Percentiles rank a stretch among this genome's conserved stretches.
Conservation (phyloP, 2,329 filamentous ascomycete genomes). For the Aureobasidium zeae region DNA sequence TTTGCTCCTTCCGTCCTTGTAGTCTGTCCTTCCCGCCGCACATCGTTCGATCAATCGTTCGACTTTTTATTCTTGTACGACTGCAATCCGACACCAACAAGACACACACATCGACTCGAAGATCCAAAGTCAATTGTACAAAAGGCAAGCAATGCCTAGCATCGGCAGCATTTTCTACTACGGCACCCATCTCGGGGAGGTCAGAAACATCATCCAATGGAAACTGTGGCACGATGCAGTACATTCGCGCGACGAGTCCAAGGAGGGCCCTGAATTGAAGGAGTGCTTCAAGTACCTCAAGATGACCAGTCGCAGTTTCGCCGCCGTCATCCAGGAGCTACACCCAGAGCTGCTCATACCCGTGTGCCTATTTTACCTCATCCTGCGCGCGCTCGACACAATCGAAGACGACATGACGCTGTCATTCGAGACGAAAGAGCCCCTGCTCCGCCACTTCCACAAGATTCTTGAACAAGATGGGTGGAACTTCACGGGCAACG, state of each 20-base stretch:
- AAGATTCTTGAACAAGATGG: slow-evolving; percentile 69
- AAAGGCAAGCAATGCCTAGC: slow-evolving; percentile 18
- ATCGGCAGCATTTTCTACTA: slow-evolving; percentile 25
- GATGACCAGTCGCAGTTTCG: slow-evolving; percentile 85
- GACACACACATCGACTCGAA: no score
- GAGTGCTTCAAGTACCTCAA: slow-evolving; percentile 82
- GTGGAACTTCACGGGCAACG: slow-evolving; percentile 82
- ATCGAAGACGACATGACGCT: slow-evolving; percentile 98
- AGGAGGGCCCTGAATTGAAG: slow-evolving; percentile 64
- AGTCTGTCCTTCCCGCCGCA: neutral
- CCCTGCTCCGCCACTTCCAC: slow-evolving; percentile 74
- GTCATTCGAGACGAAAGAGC: slow-evolving; percentile 69
- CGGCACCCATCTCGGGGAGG: slow-evolving; percentile 27
- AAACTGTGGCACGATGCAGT: slow-evolving; percentile 96
- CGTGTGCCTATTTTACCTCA: slow-evolving; percentile 84
- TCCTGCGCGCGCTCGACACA: slow-evolving; percentile 88
- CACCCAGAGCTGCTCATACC: slow-evolving; percentile 89
- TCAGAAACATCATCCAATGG: slow-evolving; percentile 33
- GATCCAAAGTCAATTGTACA: no score
- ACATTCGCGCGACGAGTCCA: slow-evolving; percentile 66
- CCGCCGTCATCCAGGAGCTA: slow-evolving; percentile 87
- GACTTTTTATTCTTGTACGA: slow-evolving; percentile 1
- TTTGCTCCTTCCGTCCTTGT: neutral
- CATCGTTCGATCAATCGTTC: slow-evolving; percentile 10
- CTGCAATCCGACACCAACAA: neutral